Conservation (phyloP, 352 stramenopile species). For the Thalassiosira mediterranea region DNA sequence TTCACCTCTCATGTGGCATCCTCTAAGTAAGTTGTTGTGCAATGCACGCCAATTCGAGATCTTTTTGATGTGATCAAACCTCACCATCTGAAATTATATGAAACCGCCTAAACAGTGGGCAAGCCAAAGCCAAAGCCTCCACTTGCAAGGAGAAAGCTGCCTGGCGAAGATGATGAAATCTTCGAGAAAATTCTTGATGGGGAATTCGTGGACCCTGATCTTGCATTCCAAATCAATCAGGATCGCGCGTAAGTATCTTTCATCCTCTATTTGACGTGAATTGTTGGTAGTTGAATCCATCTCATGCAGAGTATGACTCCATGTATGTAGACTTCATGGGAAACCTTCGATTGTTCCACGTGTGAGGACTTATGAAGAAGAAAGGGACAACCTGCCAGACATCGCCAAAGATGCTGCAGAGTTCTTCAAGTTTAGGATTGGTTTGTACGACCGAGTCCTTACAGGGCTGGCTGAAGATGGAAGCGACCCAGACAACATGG, state of each 20-base stretch:
- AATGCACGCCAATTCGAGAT: too few species aligned
- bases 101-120: conserved; percentile 15
- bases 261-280: too few species aligned
- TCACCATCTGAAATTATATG: too few species aligned
- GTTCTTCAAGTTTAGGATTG: conserved; percentile 29
- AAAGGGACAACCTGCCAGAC: conserved; percentile 41
- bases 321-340: conserved; percentile 11
- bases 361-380: conserved; percentile 49
- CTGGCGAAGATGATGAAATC: conserved; percentile 54
- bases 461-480: neutral
- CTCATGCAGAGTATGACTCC: too few species aligned
- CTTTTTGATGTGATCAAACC: too few species aligned
- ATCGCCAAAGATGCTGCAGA: conserved; percentile 21
- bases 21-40: too few species aligned
- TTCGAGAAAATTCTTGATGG: conserved; percentile 44
- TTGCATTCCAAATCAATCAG: conserved; percentile 35
- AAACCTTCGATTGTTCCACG: conserved; percentile 36
- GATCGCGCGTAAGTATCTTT: too few species aligned
- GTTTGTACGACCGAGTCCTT: conserved; percentile 25
- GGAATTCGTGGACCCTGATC: conserved; percentile 43
- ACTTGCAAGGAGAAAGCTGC: conserved; percentile 3
- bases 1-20: conserved; percentile 28
- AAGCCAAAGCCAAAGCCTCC: conserved; percentile 24
- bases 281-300: too few species aligned
- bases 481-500: neutral